A percentile compares a stretch with the other conserved stretches of the same genome.
These are phyloP conservation scores for Colletotrichum brevisporum DNA, from an alignment of 2,329 filamentous ascomycete species.

Conservation along the genomic window DNA sequence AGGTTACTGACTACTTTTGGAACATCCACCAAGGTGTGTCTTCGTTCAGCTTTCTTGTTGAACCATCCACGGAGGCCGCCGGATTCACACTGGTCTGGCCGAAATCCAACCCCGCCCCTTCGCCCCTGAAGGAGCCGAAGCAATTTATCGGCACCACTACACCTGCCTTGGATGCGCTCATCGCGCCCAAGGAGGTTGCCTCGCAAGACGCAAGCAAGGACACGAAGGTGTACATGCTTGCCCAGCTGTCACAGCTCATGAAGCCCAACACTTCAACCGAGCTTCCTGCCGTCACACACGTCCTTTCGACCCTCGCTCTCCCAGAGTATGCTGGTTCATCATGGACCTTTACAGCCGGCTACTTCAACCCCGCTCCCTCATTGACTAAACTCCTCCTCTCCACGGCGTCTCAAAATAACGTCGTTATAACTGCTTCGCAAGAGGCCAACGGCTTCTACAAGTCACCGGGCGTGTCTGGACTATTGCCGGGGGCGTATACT, in stretches of 20 bases:
- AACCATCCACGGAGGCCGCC: slow-evolving; percentile 69
- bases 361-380: slow-evolving; percentile 95
- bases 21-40: slow-evolving; percentile 83
- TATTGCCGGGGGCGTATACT: slow-evolving; percentile 93
- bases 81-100: slow-evolving; percentile 82
- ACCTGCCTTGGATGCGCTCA: slow-evolving; percentile 74
- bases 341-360: slow-evolving; percentile 98
- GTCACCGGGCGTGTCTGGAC: slow-evolving; percentile 87
- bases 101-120: slow-evolving; percentile 78
- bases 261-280: slow-evolving; percentile 88
- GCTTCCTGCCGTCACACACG: slow-evolving; percentile 81
- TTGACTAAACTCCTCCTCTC: slow-evolving; percentile 84
- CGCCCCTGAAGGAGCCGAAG: slow-evolving; percentile 78
- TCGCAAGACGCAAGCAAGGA: slow-evolving; percentile 53
- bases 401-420: slow-evolving; percentile 78
- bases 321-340: slow-evolving; percentile 77
- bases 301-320: slow-evolving; percentile 77
- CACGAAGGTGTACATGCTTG: slow-evolving; percentile 87
- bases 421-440: slow-evolving; percentile 91
- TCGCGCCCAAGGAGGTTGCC: slow-evolving; percentile 63
- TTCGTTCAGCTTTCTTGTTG: slow-evolving; percentile 84
- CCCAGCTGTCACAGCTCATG: slow-evolving; percentile 90
- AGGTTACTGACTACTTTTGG: slow-evolving; percentile 86
- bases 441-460: slow-evolving; percentile 96
- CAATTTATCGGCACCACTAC: slow-evolving; percentile 80